Percentiles rank a stretch among this genome's conserved stretches.
phyloP scores from a whole-genome alignment of 2,329 filamentous ascomycete genomes.

The Sarocladiaceae sp. region DNA sequence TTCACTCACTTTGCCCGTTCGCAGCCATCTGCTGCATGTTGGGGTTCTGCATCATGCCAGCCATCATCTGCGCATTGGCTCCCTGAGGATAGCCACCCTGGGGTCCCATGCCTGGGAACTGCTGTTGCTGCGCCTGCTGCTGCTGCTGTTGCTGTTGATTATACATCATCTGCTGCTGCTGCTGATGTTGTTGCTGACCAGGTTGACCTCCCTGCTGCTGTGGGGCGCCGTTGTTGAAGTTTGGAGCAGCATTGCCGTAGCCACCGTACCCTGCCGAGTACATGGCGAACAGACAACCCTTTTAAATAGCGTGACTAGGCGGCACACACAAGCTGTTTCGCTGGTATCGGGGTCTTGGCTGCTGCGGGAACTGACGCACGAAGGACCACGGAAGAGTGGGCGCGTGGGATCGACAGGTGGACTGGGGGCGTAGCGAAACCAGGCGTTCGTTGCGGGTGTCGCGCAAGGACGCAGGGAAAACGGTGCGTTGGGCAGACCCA shows the following conservation, averaged over 20 bases:
- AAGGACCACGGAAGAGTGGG: not conserved
- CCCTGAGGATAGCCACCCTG: slow-evolving; percentile 47
- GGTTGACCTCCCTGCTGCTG: slow-evolving; percentile 44
- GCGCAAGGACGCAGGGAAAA: not conserved
- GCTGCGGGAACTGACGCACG: slow-evolving; percentile 2
- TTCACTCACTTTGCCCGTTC: slow-evolving; percentile 55
- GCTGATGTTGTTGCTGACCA: too few relatives aligned
- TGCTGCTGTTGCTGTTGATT: slow-evolving; percentile 22
- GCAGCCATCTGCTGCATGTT: slow-evolving; percentile 55
- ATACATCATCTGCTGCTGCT: slow-evolving; percentile 19
- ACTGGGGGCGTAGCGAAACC: slow-evolving; percentile 4
- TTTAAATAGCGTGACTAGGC: not conserved
- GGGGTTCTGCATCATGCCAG: slow-evolving; percentile 60
- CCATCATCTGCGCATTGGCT: slow-evolving; percentile 53
- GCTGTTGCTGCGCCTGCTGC: slow-evolving; percentile 51
- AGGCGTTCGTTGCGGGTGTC: slow-evolving; percentile 1
- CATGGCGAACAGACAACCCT: slow-evolving; percentile 34
- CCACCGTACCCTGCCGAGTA: slow-evolving; percentile 52
- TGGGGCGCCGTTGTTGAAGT: slow-evolving; percentile 46
- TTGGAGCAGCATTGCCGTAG: slow-evolving; percentile 48
- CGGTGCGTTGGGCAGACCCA: too few relatives aligned
- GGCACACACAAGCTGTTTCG: not conserved
- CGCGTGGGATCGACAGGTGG: slow-evolving; percentile 3
- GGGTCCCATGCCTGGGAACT: slow-evolving; percentile 49
- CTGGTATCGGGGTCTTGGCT: not conserved